These are phyloP conservation scores for Kwoniella newhampshirensis DNA, from an alignment of 768 basidiomycete genomes.

Conservation along the genomic window DNA sequence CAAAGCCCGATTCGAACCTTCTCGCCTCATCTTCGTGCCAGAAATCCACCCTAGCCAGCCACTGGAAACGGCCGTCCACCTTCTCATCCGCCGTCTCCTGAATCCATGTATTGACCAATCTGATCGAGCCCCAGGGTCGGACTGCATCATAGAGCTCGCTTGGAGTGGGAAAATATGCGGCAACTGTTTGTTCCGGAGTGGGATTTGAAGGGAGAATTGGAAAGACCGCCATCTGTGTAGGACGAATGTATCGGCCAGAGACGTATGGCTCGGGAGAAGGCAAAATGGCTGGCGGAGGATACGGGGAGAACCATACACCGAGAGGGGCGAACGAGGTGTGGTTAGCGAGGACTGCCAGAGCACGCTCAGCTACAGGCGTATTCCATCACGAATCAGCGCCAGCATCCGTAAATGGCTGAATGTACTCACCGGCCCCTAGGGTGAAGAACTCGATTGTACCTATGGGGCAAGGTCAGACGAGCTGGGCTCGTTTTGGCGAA, in stretches of 20 bases:
- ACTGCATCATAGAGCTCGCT: slow-evolving; percentile 35
- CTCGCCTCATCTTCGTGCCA: slow-evolving; percentile 45
- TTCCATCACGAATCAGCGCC: neutral
- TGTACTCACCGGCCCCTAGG: slow-evolving; percentile 21
- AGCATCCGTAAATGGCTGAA: neutral
- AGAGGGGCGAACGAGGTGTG: slow-evolving; percentile 22
- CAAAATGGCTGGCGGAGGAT: slow-evolving; percentile 23
- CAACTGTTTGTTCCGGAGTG: slow-evolving; percentile 11
- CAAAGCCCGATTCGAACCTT: slow-evolving; percentile 36
- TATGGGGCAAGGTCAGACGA: slow-evolving; percentile 7
- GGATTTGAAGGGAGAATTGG: slow-evolving; percentile 1
- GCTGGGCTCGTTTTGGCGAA: neutral
- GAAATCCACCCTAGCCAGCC: slow-evolving; percentile 39
- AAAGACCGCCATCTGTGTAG: slow-evolving; percentile 11
- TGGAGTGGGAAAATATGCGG: slow-evolving; percentile 27
- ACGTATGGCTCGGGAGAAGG: slow-evolving; percentile 24
- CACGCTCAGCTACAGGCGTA: slow-evolving; percentile 31
- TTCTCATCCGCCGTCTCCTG: slow-evolving; percentile 3
- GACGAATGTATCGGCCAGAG: slow-evolving; percentile 31
- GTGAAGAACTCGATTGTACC: slow-evolving; percentile 32
- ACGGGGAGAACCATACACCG: slow-evolving; percentile 32
- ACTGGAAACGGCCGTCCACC: slow-evolving; percentile 2
- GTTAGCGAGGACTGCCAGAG: slow-evolving; percentile 28
- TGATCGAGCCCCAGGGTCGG: slow-evolving; percentile 38
- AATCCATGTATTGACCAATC: slow-evolving; percentile 29